Evolutionary conservation across 345 rosid species (phyloP), one percentile per base, ranked within the genome.

Genomic region (Excoecaria agallocha): DNA sequence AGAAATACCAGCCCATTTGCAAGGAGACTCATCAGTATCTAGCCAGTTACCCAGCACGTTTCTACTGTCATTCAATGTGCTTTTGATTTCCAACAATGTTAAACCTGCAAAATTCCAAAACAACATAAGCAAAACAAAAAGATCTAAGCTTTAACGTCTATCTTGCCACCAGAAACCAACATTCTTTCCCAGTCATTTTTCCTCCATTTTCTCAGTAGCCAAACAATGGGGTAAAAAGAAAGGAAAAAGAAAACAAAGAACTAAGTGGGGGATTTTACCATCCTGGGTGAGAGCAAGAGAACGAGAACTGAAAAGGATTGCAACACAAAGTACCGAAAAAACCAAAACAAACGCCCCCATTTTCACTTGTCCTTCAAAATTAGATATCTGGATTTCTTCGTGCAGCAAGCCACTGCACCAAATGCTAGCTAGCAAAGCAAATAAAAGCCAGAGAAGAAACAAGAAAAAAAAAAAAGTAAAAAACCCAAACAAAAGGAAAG

Each of bases 1-100:
- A 54, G 93, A 85, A 77, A 94, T 89, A 4, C 98, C 98, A 81
- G 91, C 92, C 98, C 98, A 94, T 70, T 82, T 80, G 82, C 98
- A 92, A 68, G 97, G 98, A 74, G 87, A 81, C 12, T 84, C 91
- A 43, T 92, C 97, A 58, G 88, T 83, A 74, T 80, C 82, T 83
- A 70, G 82, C 98, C 98, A 94, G 92, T 83, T 89, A 50, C 77
- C 79, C 64, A 94, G 86, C 49, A 73, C 73, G 76, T 87, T 89
- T 73, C 79, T 89, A 24, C 88, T 90, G 78, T 94, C 98, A 83
- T 94, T 94, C 76, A 91, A 82, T 66, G 85, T 63, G 52, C 83
- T 84, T 70, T 87, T 94, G 59, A 94, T 70, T 74, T 94, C 97
- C 82, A 94, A 78, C 85, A 94, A 84, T 60, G 97, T 80, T 54